These are phyloP conservation scores for Paecilomyces niveus DNA, from an alignment of 2,329 filamentous ascomycete species.

Conservation along the genomic window DNA sequence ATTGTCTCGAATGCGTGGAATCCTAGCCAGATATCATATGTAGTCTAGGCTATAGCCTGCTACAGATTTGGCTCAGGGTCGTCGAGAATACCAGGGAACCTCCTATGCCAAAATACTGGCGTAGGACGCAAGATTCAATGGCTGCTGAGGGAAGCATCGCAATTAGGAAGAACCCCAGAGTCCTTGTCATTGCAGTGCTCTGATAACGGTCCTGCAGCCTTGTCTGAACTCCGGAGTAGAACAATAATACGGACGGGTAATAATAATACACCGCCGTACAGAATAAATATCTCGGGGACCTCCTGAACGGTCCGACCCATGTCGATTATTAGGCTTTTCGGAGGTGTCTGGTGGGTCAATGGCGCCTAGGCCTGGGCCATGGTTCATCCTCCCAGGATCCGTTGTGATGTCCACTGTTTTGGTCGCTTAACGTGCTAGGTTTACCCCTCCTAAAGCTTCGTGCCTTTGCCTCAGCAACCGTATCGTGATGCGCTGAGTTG, in stretches of 20 bases:
- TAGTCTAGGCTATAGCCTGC: not conserved
- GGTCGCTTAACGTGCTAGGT: not conserved
- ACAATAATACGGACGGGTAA: not conserved
- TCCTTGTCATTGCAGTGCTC: not conserved
- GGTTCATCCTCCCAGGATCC: not conserved
- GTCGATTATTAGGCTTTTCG: not conserved
- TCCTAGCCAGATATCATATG: not conserved
- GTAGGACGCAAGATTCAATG: not conserved
- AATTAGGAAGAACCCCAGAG: not conserved
- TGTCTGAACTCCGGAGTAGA: not conserved
- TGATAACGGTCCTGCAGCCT: not conserved
- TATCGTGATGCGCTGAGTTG: not conserved
- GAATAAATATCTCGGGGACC: not conserved
- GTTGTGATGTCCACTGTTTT: not conserved
- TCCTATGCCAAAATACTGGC: not conserved
- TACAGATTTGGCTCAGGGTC: not conserved
- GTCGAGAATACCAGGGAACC: not conserved
- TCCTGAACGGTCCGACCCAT: not conserved
- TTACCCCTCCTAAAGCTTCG: not conserved
- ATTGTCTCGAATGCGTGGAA: not conserved
- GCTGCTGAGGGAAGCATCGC: not conserved
- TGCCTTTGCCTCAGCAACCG: not conserved
- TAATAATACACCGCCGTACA: not conserved
- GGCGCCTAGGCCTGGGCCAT: not conserved
- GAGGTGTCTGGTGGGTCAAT: not conserved